Evolutionary conservation across 1,284 basidiomycete genomes (phyloP).

Genomic region (Quambalaria eucalypti): DNA sequence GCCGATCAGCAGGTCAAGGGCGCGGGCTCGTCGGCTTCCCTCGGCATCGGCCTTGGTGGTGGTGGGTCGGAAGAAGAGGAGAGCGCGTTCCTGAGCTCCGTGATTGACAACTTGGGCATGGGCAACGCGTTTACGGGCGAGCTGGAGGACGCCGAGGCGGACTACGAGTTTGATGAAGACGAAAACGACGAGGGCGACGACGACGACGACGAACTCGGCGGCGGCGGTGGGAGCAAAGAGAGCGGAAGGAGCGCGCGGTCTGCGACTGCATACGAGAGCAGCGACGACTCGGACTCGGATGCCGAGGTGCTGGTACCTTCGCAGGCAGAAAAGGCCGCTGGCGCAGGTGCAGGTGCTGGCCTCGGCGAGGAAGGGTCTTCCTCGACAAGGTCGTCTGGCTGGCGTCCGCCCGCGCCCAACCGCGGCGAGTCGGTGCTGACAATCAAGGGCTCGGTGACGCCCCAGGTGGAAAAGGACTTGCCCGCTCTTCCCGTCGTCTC

Average conservation of each 20-base stretch:
- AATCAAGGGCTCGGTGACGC: background rate
- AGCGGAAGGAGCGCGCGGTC: slow-evolving; percentile 4
- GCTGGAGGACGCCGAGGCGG: slow-evolving; percentile 36
- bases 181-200: slow-evolving; percentile 26
- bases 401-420: slow-evolving; percentile 4
- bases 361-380: background rate
- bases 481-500: slow-evolving; percentile 14
- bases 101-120: slow-evolving; percentile 42
- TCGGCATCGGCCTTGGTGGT: slow-evolving; percentile 15
- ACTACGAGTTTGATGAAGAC: slow-evolving; percentile 33
- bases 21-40: slow-evolving; percentile 18
- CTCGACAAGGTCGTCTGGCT: background rate
- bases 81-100: slow-evolving; percentile 29
- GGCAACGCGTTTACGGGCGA: slow-evolving; percentile 39
- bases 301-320: slow-evolving; percentile 1
- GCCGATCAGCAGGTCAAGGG: slow-evolving; percentile 28
- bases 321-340: background rate
- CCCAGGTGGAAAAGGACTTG: slow-evolving; percentile 20
- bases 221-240: slow-evolving; percentile 44
- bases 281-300: slow-evolving; percentile 7
- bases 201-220: slow-evolving; percentile 46
- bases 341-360: background rate
- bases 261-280: background rate
- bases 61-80: slow-evolving; percentile 35
- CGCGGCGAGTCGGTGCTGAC: slow-evolving; percentile 2